Conservation (phyloP, 345 rosid genomes). For the Acer campestre region DNA sequence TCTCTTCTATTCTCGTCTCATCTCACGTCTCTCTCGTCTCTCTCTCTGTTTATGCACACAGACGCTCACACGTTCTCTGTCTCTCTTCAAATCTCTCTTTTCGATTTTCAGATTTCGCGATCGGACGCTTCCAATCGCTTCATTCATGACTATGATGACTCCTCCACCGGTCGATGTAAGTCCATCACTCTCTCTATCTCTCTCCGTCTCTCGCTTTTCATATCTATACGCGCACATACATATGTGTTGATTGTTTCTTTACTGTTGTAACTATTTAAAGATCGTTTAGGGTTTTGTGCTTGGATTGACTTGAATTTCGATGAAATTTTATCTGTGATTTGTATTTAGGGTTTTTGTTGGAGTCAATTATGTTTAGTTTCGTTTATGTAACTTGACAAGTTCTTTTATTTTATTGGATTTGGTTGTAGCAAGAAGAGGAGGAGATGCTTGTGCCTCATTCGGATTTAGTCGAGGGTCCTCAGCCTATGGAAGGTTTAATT, state of each 20-base stretch:
- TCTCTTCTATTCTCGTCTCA: conserved; percentile 16
- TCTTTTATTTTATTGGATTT: conserved; percentile 16
- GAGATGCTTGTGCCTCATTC: conserved; percentile 94
- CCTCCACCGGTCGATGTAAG: conserved; percentile 79
- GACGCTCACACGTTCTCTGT: not conserved
- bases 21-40: conserved; percentile 6
- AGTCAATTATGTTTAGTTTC: conserved; percentile 6
- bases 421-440: conserved; percentile 83
- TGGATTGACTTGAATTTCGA: conserved; percentile 30
- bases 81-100: not conserved
- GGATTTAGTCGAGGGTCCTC: conserved; percentile 83
- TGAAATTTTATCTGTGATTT: not conserved
- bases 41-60: not conserved
- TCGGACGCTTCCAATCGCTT: conserved; percentile 36
- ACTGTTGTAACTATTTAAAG: conserved; percentile 2
- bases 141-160: conserved; percentile 80
- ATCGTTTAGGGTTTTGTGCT: conserved; percentile 33
- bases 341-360: conserved; percentile 35
- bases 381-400: conserved; percentile 14
- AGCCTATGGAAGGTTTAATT: conserved; percentile 85
- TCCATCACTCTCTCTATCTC: conserved; percentile 14
- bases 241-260: conserved; percentile 14
- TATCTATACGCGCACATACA: conserved; percentile 8
- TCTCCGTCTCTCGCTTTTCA: conserved; percentile 16
- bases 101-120: conserved; percentile 31